Conservation (phyloP, 768 basidiomycete species). For the Kwoniella botswanensis region DNA sequence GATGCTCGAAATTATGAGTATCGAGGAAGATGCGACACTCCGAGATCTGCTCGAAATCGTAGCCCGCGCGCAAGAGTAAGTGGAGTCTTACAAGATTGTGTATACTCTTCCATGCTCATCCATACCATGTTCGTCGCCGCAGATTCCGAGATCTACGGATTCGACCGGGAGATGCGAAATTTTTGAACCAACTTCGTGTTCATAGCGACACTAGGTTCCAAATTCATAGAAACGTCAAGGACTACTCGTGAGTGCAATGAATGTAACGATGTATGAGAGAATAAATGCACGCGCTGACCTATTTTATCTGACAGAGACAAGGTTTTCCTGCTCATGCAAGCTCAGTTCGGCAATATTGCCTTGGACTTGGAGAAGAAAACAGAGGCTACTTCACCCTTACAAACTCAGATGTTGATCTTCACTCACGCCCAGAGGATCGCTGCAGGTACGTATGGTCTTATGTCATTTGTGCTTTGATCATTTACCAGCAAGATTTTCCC, state of each 20-base stretch:
- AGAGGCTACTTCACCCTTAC: conserved; percentile 59
- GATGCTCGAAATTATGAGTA: not conserved
- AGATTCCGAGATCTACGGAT: conserved; percentile 48
- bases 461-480: too few species aligned
- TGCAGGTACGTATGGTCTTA: conserved; percentile 63
- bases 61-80: not conserved
- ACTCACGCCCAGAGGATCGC: conserved; percentile 77
- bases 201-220: conserved; percentile 79
- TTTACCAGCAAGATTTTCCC: not conserved
- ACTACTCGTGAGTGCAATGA: conserved; percentile 59
- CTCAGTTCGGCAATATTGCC: conserved; percentile 58
- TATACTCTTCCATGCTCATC: not conserved
- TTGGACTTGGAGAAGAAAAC: conserved; percentile 68
- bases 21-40: not conserved
- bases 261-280: not conserved
- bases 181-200: conserved; percentile 35
- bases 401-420: conserved; percentile 74
- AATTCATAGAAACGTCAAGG: conserved; percentile 69
- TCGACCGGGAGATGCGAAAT: conserved; percentile 45
- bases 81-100: not conserved
- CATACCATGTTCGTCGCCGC: not conserved
- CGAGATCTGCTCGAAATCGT: conserved; percentile 6
- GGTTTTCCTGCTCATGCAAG: conserved; percentile 79
- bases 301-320: conserved; percentile 64
- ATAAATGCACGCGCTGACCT: not conserved